phyloP scores from a whole-genome alignment of 345 rosid species.

The Mallotus nudiflorus region DNA sequence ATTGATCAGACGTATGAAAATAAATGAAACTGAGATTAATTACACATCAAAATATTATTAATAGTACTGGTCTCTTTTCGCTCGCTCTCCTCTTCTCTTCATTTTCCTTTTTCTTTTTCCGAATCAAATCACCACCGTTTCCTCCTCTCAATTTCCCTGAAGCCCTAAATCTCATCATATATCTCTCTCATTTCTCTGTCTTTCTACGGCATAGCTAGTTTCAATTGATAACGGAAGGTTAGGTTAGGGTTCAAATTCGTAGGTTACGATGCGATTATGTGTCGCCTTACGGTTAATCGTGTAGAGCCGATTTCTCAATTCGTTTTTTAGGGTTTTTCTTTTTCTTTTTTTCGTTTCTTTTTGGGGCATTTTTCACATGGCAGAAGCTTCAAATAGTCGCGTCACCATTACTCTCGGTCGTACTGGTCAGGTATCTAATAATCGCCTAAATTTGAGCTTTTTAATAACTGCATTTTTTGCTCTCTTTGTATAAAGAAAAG shows the following conservation, averaged over 20 bases:
- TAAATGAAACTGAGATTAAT: no score
- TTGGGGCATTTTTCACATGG: conserved; percentile 56
- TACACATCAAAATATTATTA: no score
- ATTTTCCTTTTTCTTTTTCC: neutral
- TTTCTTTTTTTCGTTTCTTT: no score
- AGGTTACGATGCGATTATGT: neutral
- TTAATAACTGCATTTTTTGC: neutral
- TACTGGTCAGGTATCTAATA: conserved; percentile 76
- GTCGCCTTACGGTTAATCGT: neutral
- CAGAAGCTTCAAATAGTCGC: conserved; percentile 66
- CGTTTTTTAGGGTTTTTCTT: conserved; percentile 37
- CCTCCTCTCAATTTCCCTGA: neutral
- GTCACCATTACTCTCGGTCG: conserved; percentile 87
- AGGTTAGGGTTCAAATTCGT: neutral
- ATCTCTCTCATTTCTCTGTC: neutral
- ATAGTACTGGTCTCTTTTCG: no score
- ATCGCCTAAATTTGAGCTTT: no score
- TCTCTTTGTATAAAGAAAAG: no score
- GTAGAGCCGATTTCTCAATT: neutral
- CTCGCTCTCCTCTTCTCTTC: no score
- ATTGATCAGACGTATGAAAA: no score
- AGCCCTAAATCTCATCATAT: neutral
- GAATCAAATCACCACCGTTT: neutral
- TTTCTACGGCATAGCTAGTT: neutral
- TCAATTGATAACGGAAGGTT: neutral